A percentile compares a stretch with the other conserved stretches of the same genome.
Conservation (phyloP, 2,329 filamentous ascomycete genomes). For the Aspergillus sojae region DNA sequence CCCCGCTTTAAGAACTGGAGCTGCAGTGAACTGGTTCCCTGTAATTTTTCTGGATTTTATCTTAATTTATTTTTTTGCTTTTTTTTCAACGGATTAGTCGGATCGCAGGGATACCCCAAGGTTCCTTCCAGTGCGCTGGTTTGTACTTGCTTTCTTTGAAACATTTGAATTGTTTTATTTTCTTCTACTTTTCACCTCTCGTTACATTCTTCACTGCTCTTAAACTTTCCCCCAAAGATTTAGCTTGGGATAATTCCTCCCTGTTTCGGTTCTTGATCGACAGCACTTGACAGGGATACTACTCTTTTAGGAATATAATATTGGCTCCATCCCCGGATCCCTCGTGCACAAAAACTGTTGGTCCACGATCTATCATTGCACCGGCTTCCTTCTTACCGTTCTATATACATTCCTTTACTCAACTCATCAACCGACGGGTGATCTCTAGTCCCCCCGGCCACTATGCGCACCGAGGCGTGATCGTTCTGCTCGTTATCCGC, state of each 20-base stretch:
- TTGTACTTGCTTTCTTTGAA: background rate
- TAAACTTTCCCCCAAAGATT: background rate
- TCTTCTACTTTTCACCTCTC: background rate
- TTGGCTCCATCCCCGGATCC: background rate
- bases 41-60: background rate
- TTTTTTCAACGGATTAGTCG: background rate
- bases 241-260: background rate
- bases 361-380: background rate
- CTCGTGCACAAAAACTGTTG: background rate
- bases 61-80: no score
- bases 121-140: background rate
- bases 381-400: background rate
- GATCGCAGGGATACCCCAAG: background rate
- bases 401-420: background rate
- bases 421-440: background rate
- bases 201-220: background rate
- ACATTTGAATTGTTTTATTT: background rate
- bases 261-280: background rate
- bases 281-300: background rate
- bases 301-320: slow-evolving; percentile 5
- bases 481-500: background rate
- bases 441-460: background rate
- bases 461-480: slow-evolving; percentile 22
- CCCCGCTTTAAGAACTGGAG: background rate
- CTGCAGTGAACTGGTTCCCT: background rate